phyloP scores from a whole-genome alignment of 257 asterid species.

The Vinca minor region DNA sequence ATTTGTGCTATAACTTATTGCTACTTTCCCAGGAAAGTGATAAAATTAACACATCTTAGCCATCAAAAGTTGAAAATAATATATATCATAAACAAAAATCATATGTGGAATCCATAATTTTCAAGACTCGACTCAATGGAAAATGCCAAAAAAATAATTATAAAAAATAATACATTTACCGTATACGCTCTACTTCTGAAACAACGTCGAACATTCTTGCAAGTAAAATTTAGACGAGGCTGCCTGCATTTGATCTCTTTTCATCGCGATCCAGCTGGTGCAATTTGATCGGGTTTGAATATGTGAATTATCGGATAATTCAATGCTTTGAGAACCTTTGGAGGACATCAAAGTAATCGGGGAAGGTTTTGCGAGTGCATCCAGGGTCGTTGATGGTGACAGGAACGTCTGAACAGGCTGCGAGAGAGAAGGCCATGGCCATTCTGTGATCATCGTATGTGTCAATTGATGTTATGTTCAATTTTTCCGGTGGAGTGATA shows the following conservation, averaged over 20 bases:
- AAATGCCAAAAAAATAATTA: neutral
- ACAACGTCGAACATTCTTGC: neutral
- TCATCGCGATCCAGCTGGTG: constrained; percentile 4
- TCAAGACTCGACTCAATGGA: too few species aligned
- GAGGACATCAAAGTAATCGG: constrained; percentile 74
- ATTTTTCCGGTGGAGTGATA: constrained; percentile 87
- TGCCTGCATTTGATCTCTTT: neutral
- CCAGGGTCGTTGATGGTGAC: constrained; percentile 87
- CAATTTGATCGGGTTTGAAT: neutral
- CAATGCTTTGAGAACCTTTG: constrained; percentile 55
- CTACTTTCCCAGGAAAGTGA: too few species aligned
- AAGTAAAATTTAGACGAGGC: neutral
- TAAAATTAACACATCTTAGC: too few species aligned
- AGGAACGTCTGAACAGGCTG: constrained; percentile 93
- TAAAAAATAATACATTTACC: too few species aligned
- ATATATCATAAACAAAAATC: too few species aligned
- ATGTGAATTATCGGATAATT: neutral
- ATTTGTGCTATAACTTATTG: too few species aligned
- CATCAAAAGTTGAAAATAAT: too few species aligned
- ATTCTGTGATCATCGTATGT: constrained; percentile 92
- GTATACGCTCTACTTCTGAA: neutral
- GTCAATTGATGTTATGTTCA: constrained; percentile 70
- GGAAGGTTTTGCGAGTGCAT: constrained; percentile 96
- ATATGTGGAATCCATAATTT: too few species aligned
- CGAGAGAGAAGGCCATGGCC: constrained; percentile 99